Conservation (phyloP, 2,329 filamentous ascomycete species). For the Ophiostoma piceae region DNA sequence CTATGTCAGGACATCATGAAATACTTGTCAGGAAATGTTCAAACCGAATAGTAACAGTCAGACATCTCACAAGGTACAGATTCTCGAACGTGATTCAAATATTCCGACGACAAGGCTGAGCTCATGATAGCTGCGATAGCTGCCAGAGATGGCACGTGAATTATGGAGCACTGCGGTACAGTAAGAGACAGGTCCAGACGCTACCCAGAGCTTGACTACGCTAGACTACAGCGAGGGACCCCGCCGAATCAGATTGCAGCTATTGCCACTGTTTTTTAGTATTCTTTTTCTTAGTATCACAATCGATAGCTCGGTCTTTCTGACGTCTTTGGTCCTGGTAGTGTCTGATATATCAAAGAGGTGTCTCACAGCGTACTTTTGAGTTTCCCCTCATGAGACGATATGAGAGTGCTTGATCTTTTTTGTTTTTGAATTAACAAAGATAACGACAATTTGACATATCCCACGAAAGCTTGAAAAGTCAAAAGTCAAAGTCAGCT, state of each 20-base stretch:
- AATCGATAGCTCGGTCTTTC: not conserved
- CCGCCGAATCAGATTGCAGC: constrained; percentile 21
- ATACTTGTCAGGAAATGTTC: too few species aligned
- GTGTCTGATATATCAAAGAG: not conserved
- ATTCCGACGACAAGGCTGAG: not conserved
- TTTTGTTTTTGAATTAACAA: not conserved
- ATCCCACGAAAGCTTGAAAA: not conserved
- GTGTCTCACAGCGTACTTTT: not conserved
- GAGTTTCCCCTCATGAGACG: not conserved
- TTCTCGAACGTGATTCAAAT: too few species aligned
- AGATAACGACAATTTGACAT: not conserved
- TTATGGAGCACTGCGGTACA: constrained; percentile 5
- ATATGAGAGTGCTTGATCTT: not conserved
- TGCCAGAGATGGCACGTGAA: not conserved
- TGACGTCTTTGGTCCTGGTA: not conserved
- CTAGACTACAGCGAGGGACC: not conserved
- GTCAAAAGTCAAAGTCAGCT: not conserved
- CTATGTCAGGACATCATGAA: too few species aligned
- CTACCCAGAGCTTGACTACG: not conserved
- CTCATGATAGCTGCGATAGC: not conserved
- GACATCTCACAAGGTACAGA: too few species aligned
- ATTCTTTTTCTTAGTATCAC: constrained; percentile 8
- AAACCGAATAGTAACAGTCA: too few species aligned
- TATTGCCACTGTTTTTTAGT: constrained; percentile 18
- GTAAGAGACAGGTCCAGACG: not conserved